These are phyloP conservation scores for Tetrahymena thermophila DNA, from an alignment of 73 alveolate genomes.

Conservation along the genomic window DNA sequence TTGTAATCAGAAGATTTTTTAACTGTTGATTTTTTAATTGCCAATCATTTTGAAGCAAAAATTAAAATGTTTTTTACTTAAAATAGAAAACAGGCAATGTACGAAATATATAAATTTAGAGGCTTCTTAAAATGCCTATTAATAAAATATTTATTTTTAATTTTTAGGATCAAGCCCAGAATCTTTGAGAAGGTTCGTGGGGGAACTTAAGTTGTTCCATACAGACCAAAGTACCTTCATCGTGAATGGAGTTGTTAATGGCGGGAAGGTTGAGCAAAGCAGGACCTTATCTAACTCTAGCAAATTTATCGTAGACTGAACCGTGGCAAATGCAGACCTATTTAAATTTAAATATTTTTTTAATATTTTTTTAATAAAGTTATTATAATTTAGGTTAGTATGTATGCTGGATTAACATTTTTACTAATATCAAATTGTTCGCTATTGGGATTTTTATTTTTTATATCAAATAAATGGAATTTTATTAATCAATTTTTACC, in stretches of 20 bases:
- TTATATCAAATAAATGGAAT: neutral
- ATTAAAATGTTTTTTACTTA: neutral
- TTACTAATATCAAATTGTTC: neutral
- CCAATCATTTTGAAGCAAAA: constrained; percentile 1
- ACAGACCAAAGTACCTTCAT: constrained; percentile 62
- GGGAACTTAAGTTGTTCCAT: constrained; percentile 82
- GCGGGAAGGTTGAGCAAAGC: constrained; percentile 77
- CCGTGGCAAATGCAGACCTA: constrained; percentile 95
- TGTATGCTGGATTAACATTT: neutral
- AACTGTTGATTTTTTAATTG: neutral
- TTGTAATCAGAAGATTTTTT: neutral
- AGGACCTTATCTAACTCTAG: constrained; percentile 89
- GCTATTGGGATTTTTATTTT: neutral
- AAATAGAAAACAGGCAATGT: neutral
- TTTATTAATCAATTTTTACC: neutral
- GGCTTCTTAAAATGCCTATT: neutral
- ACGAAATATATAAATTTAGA: neutral
- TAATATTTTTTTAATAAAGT: neutral
- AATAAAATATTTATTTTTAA: neutral
- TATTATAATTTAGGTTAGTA: no score
- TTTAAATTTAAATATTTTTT: neutral
- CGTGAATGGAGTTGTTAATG: constrained; percentile 76
- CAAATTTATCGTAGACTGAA: constrained; percentile 85
- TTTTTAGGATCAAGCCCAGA: constrained; percentile 31
- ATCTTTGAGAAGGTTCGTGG: constrained; percentile 63